phyloP scores from a whole-genome alignment of 2,329 filamentous ascomycete genomes.

The Epichloe brachyelytri region DNA sequence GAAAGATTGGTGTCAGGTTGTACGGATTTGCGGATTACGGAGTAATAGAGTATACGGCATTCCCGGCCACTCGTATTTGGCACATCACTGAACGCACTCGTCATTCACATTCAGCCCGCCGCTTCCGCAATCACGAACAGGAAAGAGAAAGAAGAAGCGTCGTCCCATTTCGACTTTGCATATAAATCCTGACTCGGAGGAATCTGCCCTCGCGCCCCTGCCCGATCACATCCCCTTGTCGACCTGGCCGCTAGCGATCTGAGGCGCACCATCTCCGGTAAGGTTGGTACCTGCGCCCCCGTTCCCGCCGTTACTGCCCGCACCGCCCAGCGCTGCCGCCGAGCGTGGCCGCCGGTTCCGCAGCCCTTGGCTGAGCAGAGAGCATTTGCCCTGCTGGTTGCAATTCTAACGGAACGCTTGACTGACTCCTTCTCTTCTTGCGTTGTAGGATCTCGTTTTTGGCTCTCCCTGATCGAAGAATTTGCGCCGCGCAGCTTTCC shows the following conservation, averaged over 20 bases:
- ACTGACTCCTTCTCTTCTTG: background rate
- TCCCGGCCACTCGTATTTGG: slow-evolving; percentile 1
- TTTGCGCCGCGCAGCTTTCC: background rate
- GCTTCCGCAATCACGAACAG: background rate
- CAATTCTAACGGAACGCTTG: background rate
- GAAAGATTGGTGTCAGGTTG: background rate
- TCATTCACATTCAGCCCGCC: background rate
- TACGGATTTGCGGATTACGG: background rate
- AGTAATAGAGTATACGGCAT: background rate
- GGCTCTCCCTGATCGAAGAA: background rate
- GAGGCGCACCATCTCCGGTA: slow-evolving; percentile 6
- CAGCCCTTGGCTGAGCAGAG: background rate
- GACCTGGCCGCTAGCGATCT: slow-evolving; percentile 11
- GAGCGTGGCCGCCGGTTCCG: slow-evolving; percentile 1
- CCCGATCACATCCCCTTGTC: slow-evolving; percentile 9
- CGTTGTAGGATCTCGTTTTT: background rate
- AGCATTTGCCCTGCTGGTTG: too few species aligned
- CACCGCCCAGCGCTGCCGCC: slow-evolving; percentile 1
- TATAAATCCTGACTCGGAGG: background rate
- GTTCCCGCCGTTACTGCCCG: slow-evolving; percentile 3
- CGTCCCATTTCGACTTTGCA: background rate
- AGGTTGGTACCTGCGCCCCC: slow-evolving; percentile 9
- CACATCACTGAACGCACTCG: background rate
- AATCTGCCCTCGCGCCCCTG: background rate
- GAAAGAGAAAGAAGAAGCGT: background rate